phyloP scores from a whole-genome alignment of 495 filamentous ascomycete genomes.

The Talaromyces borbonicus region DNA sequence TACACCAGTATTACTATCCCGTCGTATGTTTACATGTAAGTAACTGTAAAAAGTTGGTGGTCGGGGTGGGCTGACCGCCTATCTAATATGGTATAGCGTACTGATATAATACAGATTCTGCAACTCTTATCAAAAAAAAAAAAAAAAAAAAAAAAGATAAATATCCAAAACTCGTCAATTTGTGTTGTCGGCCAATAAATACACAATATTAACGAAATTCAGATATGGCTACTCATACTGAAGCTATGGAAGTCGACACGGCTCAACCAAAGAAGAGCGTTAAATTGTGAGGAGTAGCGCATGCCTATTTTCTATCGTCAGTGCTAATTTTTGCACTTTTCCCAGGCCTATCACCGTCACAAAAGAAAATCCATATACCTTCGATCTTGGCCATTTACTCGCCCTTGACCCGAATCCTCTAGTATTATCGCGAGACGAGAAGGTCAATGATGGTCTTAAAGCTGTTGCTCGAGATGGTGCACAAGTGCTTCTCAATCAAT shows the following conservation, averaged over 20 bases:
- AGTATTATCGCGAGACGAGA: slow-evolving; percentile 27
- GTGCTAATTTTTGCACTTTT: neutral
- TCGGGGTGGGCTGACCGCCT: too few species aligned
- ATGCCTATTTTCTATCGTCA: neutral
- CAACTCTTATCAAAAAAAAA: too few species aligned
- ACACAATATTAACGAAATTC: too few species aligned
- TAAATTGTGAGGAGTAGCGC: slow-evolving; percentile 36
- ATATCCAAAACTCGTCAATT: too few species aligned
- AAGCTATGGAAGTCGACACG: slow-evolving; percentile 9
- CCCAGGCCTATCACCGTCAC: slow-evolving; percentile 52
- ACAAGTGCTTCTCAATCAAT: slow-evolving; percentile 80
- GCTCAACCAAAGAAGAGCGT: slow-evolving; percentile 26
- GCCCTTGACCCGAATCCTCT: slow-evolving; percentile 77
- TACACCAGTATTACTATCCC: too few species aligned
- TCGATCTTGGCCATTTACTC: slow-evolving; percentile 82
- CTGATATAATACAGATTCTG: too few species aligned
- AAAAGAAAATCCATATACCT: slow-evolving; percentile 82
- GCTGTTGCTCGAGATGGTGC: slow-evolving; percentile 72
- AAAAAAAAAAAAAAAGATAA: too few species aligned
- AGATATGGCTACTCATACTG: slow-evolving; percentile 3
- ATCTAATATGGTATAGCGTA: too few species aligned
- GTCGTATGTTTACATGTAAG: too few species aligned
- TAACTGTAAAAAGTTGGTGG: too few species aligned
- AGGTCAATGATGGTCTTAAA: slow-evolving; percentile 44
- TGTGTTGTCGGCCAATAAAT: too few species aligned